phyloP scores from a whole-genome alignment of 305 asterid species.

The Fraxinus platypoda region DNA sequence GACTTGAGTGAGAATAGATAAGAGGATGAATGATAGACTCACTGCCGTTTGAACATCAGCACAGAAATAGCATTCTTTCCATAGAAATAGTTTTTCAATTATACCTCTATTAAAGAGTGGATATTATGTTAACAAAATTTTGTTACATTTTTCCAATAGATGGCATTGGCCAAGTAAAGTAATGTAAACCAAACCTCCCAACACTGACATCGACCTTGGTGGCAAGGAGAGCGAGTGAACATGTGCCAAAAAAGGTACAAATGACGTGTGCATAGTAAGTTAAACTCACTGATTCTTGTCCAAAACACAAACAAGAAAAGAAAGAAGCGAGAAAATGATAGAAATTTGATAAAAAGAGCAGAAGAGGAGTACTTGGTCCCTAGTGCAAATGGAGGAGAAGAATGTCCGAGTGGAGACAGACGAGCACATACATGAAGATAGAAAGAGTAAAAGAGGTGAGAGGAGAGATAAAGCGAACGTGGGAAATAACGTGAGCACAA shows the following conservation, averaged over 20 bases:
- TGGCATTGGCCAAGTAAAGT: slow-evolving; percentile 4
- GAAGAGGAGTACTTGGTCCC: neutral
- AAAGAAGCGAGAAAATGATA: slow-evolving; percentile 5
- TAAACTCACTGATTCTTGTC: neutral
- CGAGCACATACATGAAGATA: slow-evolving; percentile 6
- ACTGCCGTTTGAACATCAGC: slow-evolving; percentile 1
- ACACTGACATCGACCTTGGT: neutral
- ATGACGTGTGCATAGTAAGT: neutral
- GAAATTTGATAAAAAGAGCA: neutral
- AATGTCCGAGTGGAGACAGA: neutral
- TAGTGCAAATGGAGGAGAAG: neutral
- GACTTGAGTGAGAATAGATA: neutral
- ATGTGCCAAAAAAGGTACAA: neutral
- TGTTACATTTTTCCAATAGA: slow-evolving; percentile 1
- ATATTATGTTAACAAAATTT: slow-evolving; percentile 12
- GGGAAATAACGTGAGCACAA: slow-evolving; percentile 2
- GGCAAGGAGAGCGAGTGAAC: slow-evolving; percentile 7
- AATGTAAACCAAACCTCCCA: neutral
- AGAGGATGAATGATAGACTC: slow-evolving; percentile 9
- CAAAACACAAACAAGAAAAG: slow-evolving; percentile 4
- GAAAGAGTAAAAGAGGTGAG: neutral
- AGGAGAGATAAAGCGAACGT: neutral
- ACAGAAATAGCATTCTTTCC: slow-evolving; percentile 2
- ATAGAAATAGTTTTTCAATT: neutral
- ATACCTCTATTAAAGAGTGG: neutral